Conservation (phyloP, 2,329 filamentous ascomycete genomes). For the Sarocladium kiliense region DNA sequence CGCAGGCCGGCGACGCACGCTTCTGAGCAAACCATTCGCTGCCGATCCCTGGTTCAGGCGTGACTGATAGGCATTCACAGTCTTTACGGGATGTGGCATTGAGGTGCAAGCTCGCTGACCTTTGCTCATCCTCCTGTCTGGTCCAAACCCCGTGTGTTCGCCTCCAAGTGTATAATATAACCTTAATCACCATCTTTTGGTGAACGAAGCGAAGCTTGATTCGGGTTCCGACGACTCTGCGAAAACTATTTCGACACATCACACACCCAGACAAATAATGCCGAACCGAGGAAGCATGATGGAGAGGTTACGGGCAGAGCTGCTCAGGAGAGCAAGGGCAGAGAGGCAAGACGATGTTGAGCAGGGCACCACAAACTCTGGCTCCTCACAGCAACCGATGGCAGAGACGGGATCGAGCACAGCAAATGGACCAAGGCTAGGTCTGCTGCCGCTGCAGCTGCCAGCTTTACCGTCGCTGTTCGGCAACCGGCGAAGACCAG, state of each 20-base stretch:
- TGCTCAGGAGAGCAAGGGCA: slow-evolving; percentile 24
- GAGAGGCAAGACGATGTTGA: slow-evolving; percentile 18
- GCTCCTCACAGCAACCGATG: not conserved
- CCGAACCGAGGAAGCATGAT: slow-evolving; percentile 17
- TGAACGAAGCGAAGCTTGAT: not conserved
- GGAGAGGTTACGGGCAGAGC: slow-evolving; percentile 27
- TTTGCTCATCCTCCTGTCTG: not conserved
- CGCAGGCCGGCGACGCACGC: not conserved
- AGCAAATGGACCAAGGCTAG: not conserved
- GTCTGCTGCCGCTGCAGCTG: not conserved
- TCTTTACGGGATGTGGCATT: not conserved
- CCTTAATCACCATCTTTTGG: not conserved
- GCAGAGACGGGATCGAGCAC: not conserved
- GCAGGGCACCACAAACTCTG: slow-evolving; percentile 5
- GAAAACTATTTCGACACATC: too few relatives aligned
- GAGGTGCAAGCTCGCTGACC: not conserved
- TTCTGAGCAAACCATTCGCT: not conserved
- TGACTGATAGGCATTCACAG: not conserved
- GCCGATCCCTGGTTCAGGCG: not conserved
- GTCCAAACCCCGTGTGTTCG: not conserved
- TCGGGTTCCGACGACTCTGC: not conserved
- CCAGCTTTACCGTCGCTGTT: not conserved
- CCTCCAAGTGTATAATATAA: not conserved
- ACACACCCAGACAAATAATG: slow-evolving; percentile 14
- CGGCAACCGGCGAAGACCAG: not conserved